These are phyloP conservation scores for Coemansia sp. DNA, from an alignment of 192 early-diverging fungal genomes.

Conservation along the genomic window DNA sequence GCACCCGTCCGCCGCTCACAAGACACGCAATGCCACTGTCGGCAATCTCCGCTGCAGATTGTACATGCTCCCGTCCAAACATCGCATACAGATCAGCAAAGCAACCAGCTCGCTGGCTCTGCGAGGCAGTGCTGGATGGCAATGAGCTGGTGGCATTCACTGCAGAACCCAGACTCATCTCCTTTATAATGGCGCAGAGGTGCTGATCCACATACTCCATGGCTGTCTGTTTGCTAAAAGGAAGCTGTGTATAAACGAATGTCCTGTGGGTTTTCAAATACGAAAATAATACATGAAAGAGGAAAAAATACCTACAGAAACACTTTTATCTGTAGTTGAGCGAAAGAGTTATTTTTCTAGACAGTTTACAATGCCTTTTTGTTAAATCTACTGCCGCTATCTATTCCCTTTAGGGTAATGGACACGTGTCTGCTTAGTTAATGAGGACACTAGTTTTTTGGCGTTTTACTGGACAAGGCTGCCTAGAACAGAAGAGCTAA, in stretches of 20 bases:
- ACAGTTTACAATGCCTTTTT: no score
- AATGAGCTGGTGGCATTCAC: neutral
- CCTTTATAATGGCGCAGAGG: constrained; percentile 32
- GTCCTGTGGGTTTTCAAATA: neutral
- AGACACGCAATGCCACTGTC: constrained; percentile 47
- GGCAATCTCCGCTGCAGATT: constrained; percentile 32
- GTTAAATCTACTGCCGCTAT: neutral
- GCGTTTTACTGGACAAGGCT: no score
- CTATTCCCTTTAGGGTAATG: neutral
- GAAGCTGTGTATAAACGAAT: neutral
- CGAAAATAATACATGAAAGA: neutral
- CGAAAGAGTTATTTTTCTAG: neutral
- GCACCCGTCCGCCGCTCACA: constrained; percentile 26
- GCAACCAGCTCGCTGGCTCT: neutral
- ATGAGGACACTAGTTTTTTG: neutral
- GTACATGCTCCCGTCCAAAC: constrained; percentile 35
- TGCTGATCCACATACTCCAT: constrained; percentile 52
- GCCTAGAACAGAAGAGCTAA: no score
- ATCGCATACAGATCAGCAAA: constrained; percentile 37
- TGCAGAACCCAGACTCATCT: constrained; percentile 13
- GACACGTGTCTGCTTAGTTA: neutral
- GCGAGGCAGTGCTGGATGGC: neutral
- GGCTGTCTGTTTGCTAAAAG: neutral
- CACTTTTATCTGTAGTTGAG: neutral
- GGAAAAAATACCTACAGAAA: neutral